Percentiles rank a stretch among this genome's conserved stretches.
These are phyloP conservation scores for Fonsecaea pedrosoi DNA, from an alignment of 2,329 filamentous ascomycete species.

Conservation along the genomic window DNA sequence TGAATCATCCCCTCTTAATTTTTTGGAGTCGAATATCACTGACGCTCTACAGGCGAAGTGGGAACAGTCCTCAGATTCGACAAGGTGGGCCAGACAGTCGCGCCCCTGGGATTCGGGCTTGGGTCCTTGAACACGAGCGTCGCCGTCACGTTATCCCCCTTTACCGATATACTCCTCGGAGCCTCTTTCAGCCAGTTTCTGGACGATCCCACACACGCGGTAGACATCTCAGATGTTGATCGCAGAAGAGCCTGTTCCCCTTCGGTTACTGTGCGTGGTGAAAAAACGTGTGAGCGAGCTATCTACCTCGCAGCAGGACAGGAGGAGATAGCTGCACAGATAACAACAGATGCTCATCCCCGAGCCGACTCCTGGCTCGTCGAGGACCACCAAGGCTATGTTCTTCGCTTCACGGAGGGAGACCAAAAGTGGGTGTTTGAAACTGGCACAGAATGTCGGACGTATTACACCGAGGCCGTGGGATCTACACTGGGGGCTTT, in stretches of 20 bases:
- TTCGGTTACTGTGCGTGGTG: not conserved
- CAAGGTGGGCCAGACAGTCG: constrained; percentile 5
- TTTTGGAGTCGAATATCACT: not conserved
- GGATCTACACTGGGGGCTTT: not conserved
- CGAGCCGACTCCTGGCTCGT: not conserved
- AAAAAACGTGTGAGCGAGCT: not conserved
- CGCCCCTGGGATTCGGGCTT: not conserved
- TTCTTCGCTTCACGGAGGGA: constrained; percentile 1
- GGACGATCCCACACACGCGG: not conserved
- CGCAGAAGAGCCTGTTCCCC: not conserved
- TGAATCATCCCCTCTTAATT: not conserved
- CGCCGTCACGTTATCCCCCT: not conserved
- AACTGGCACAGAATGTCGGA: not conserved
- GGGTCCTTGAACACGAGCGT: constrained; percentile 3
- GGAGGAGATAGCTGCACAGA: constrained; percentile 3
- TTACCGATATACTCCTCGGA: not conserved
- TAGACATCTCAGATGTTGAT: not conserved
- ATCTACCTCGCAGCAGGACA: not conserved
- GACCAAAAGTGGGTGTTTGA: not conserved
- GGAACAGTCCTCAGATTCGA: constrained; percentile 3
- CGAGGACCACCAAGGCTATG: constrained; percentile 1
- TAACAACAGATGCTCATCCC: not conserved
- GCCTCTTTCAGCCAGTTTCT: constrained; percentile 6
- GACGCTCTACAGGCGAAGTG: not conserved
- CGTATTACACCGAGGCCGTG: not conserved